phyloP scores from a whole-genome alignment of 768 basidiomycete species.

The Termitomyces sp. region DNA sequence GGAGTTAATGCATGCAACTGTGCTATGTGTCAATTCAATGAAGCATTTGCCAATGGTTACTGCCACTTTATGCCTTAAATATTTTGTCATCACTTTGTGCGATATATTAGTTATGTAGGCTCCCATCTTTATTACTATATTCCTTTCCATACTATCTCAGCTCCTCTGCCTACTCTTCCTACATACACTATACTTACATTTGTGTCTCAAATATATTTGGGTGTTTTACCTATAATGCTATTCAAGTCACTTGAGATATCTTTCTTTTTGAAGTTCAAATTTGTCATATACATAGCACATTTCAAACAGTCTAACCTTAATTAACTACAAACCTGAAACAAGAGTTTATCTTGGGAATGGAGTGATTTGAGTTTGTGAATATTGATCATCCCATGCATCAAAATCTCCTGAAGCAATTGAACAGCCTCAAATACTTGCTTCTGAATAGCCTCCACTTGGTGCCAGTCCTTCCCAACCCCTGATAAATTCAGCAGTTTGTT shows the following conservation, averaged over 20 bases:
- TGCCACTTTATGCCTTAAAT: not conserved
- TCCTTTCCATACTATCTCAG: not conserved
- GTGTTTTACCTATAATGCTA: no score
- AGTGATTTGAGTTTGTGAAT: not conserved
- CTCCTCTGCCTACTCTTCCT: not conserved
- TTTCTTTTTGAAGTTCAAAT: no score
- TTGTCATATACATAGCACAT: no score
- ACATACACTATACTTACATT: not conserved
- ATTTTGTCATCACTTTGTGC: not conserved
- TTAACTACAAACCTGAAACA: not conserved
- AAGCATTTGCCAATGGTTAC: not conserved
- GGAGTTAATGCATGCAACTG: not conserved
- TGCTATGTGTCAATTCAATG: not conserved
- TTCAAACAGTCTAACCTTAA: no score
- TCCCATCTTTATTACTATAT: not conserved
- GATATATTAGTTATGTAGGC: not conserved
- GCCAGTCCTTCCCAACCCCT: not conserved
- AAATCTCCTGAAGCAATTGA: not conserved
- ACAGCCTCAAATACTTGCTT: not conserved
- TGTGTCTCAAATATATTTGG: not conserved
- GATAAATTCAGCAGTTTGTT: not conserved
- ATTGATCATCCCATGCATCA: not conserved
- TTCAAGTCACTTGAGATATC: no score
- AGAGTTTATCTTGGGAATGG: not conserved
- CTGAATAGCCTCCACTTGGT: not conserved